A percentile compares a stretch with the other conserved stretches of the same genome.
These are phyloP conservation scores for Microdochium bolleyi DNA, from an alignment of 2,329 filamentous ascomycete genomes.

Conservation along the genomic window DNA sequence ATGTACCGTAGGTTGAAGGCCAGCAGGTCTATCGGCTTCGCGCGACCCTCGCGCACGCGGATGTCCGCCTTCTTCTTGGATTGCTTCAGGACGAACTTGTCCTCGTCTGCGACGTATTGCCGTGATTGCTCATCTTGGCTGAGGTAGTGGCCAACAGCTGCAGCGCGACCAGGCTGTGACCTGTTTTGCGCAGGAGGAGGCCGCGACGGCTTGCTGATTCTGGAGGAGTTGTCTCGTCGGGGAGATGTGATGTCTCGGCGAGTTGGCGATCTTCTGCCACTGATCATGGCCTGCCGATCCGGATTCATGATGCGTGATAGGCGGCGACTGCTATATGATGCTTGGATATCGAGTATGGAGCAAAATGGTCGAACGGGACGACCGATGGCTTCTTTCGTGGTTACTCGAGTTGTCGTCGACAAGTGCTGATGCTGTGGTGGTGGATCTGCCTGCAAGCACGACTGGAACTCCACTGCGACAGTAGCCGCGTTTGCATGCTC, in stretches of 20 bases:
- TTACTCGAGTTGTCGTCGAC: background rate
- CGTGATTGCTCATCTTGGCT: conserved; percentile 72
- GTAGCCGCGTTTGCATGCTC: background rate
- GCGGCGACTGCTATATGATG: background rate
- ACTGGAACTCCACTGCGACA: background rate
- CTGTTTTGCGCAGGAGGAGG: background rate
- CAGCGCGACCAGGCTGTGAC: background rate
- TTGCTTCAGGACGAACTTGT: conserved; percentile 92
- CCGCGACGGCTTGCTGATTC: background rate
- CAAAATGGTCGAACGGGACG: background rate
- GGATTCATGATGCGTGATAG: background rate
- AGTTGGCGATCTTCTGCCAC: background rate
- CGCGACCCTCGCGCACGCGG: conserved; percentile 81
- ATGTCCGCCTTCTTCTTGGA: conserved; percentile 98
- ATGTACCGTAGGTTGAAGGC: conserved; percentile 86
- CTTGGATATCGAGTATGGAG: no score
- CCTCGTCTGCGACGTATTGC: conserved; percentile 87
- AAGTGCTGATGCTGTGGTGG: background rate
- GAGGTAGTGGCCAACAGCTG: conserved; percentile 30
- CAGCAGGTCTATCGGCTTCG: conserved; percentile 88
- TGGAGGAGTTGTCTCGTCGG: background rate
- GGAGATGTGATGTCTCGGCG: background rate
- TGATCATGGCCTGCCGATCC: conserved; percentile 1
- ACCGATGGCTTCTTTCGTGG: background rate
- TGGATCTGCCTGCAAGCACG: background rate